phyloP scores from a whole-genome alignment of 371 early-diverging fungal species.

The Dinochytrium kinnereticum region DNA sequence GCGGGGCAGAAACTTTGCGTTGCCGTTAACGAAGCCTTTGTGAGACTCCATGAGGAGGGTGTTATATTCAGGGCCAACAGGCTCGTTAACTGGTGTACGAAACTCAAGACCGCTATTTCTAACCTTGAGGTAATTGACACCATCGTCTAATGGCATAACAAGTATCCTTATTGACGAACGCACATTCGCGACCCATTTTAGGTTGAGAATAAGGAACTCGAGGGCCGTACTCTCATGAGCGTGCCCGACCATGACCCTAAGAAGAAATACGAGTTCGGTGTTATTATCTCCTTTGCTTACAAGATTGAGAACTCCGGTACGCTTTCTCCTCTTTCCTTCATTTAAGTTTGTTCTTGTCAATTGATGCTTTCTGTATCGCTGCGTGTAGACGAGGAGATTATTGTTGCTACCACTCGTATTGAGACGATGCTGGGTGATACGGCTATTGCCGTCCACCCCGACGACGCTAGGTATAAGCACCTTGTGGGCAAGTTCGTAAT shows the following conservation, averaged over 20 bases:
- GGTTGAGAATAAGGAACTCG: constrained; percentile 89
- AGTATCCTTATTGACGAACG: background rate
- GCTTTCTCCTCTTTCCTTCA: constrained; percentile 66
- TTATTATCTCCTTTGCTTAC: constrained; percentile 93
- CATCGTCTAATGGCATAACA: background rate
- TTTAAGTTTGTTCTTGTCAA: constrained; percentile 31
- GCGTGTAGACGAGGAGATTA: constrained; percentile 74
- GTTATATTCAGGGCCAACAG: constrained; percentile 97
- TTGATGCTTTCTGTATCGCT: no score
- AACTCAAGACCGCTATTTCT: constrained; percentile 95
- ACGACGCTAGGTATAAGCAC: constrained; percentile 87
- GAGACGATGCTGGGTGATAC: constrained; percentile 99
- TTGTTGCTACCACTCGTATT: constrained; percentile 99
- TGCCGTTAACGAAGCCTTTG: constrained; percentile 96
- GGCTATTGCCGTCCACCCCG: constrained; percentile 96
- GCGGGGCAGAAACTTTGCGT: constrained; percentile 68
- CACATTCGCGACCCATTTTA: no score
- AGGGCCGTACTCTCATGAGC: constrained; percentile 81
- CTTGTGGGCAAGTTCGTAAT: constrained; percentile 91
- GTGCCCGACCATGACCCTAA: constrained; percentile 91
- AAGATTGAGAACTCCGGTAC: constrained; percentile 84
- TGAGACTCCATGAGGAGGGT: constrained; percentile 94
- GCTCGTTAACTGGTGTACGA: constrained; percentile 99
- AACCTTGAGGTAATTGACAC: constrained; percentile 84
- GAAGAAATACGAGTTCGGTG: constrained; percentile 98